Evolutionary conservation across 345 rosid genomes (phyloP), one percentile per base, ranked within the genome.

Genomic region (Nasturtium officinale): DNA sequence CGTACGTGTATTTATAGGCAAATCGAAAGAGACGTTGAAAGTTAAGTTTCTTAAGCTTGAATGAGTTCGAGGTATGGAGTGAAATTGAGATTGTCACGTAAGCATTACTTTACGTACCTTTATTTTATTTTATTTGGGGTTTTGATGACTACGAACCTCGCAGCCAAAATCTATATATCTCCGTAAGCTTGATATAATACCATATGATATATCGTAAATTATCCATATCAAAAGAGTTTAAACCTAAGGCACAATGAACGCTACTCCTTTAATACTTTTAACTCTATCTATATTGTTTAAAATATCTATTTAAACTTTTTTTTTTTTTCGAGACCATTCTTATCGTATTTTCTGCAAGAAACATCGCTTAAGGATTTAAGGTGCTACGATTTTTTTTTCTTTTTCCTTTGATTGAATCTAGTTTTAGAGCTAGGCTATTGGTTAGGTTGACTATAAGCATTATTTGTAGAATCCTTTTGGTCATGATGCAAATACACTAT

Each of bases 81-180:
- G 69, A 75, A 68, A 75, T 75, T 75, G 79, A 75, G 79, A 75
- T 75, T 68, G 74, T 68, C 74, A 75, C 79, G 79, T 68, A 75
- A 74, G 68, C 74, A 52, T 68, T 40, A 61, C 55, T 38, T 67
- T n/a, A 21, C 55, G 60, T 17, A 15, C 30, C 67, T 59, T 29
- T 50, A 1, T 48, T 46, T 20, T 32, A 25, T 50, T 59, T 15
- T 7, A 18, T 62, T 40, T 43, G n/a, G n/a, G 9, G n/a, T 43
- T 45, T 45, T n/a, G 20, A 45, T 45, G n/a, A 45, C 20, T 42
- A 5, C 47, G 17, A 42, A 42, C 47, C 3, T 42, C 8, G 17
- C 7, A 15, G 47, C 17, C 47, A 42, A 15, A 15, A 15, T 3
- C 9, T 9, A 6, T n/a, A 45, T 45, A 45, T 45, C 8, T n/a